Evolutionary conservation across 768 basidiomycete genomes (phyloP).

Genomic region (Pleurotus tuber-regium): DNA sequence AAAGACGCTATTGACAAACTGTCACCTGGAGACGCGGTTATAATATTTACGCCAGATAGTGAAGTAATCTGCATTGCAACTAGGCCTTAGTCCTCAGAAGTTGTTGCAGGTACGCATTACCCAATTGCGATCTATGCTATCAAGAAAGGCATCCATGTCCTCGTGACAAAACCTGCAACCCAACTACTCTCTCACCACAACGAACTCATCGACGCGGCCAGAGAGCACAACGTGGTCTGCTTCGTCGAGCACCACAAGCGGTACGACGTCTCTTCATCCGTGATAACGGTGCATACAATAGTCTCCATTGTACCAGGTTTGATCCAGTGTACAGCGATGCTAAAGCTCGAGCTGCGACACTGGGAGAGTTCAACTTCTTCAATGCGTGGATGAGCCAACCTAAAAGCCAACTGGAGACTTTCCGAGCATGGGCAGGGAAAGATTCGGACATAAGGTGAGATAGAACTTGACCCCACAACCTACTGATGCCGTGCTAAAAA

Average conservation of each 20-base stretch:
- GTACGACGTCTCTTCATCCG: conserved; percentile 30
- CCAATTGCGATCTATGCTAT: conserved; percentile 86
- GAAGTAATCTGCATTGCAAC: conserved; percentile 26
- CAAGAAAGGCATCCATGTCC: conserved; percentile 80
- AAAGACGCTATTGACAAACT: conserved; percentile 77
- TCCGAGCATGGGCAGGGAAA: conserved; percentile 93
- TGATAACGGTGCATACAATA: background rate
- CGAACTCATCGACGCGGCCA: conserved; percentile 71
- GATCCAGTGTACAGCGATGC: conserved; percentile 95
- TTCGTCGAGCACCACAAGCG: conserved; percentile 96
- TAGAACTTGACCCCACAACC: too few species aligned
- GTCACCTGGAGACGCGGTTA: conserved; percentile 81
- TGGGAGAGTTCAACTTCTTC: conserved; percentile 96
- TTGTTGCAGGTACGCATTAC: conserved; percentile 68
- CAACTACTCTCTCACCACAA: conserved; percentile 83
- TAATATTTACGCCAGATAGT: conserved; percentile 94
- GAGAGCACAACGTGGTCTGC: conserved; percentile 77
- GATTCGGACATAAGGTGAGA: conserved; percentile 85
- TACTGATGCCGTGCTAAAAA: too few species aligned
- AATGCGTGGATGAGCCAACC: conserved; percentile 98
- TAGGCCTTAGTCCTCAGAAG: too few species aligned
- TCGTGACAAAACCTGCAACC: conserved; percentile 92
- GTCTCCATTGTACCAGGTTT: conserved; percentile 39
- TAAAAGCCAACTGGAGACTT: conserved; percentile 91
- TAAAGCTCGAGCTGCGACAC: conserved; percentile 64